These are phyloP conservation scores for Amauroascus verrucosus DNA, from an alignment of 2,329 filamentous ascomycete species.

Conservation along the genomic window DNA sequence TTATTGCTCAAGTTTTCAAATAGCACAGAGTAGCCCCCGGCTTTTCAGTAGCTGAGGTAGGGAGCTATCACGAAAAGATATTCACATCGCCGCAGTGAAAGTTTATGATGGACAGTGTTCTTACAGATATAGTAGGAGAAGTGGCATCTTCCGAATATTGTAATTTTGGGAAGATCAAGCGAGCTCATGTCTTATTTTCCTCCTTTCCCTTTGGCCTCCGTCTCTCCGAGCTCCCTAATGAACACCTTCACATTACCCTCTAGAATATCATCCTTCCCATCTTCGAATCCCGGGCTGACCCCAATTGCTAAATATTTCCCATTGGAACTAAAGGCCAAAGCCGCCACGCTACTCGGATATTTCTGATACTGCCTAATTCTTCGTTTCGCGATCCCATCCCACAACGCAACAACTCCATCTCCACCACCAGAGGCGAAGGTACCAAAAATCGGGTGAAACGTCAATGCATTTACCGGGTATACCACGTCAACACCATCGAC, in stretches of 20 bases:
- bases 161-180: too few species aligned
- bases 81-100: too few species aligned
- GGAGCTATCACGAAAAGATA: not conserved
- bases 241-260: constrained; percentile 66
- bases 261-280: constrained; percentile 66
- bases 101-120: too few species aligned
- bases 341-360: constrained; percentile 66
- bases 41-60: too few species aligned
- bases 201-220: constrained; percentile 77
- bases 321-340: constrained; percentile 64
- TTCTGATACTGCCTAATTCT: constrained; percentile 83
- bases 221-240: constrained; percentile 73
- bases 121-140: too few species aligned
- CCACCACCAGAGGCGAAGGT: constrained; percentile 86
- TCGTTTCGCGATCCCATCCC: constrained; percentile 85
- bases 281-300: constrained; percentile 77
- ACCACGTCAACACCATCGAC: constrained; percentile 63
- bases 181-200: constrained; percentile 44
- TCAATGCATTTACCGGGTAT: constrained; percentile 80
- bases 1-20: too few species aligned
- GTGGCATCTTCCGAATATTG: too few species aligned
- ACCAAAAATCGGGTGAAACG: constrained; percentile 72
- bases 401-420: constrained; percentile 82
- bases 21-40: too few species aligned
- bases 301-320: constrained; percentile 70